Conservation (phyloP, 495 filamentous ascomycete genomes). For the Rostrohypoxylon terebratum region DNA sequence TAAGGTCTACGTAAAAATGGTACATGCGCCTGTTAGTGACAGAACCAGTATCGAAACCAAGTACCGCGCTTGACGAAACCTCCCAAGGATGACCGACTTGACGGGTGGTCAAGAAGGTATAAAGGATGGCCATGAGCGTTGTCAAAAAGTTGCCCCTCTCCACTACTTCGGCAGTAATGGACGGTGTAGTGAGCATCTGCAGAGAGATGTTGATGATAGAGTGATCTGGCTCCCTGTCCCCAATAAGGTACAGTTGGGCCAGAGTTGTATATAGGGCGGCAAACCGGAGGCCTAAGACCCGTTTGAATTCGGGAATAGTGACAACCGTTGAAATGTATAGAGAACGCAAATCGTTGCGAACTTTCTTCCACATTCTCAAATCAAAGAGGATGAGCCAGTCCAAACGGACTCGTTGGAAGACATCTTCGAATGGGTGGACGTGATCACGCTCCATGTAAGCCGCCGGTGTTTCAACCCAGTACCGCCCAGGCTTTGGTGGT, state of each 20-base stretch:
- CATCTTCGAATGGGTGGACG: conserved; percentile 80
- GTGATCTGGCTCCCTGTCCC: conserved; percentile 95
- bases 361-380: conserved; percentile 94
- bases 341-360: conserved; percentile 87
- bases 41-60: conserved; percentile 92
- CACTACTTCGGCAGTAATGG: conserved; percentile 94
- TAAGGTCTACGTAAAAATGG: conserved; percentile 94
- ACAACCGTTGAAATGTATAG: conserved; percentile 97
- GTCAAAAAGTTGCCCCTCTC: conserved; percentile 96
- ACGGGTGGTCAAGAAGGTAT: conserved; percentile 94
- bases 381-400: conserved; percentile 99
- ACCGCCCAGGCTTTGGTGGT: conserved; percentile 68
- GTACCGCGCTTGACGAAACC: conserved; percentile 81
- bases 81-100: conserved; percentile 94
- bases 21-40: conserved; percentile 95
- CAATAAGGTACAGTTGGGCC: conserved; percentile 94
- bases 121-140: conserved; percentile 93
- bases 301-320: conserved; percentile 93
- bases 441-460: conserved; percentile 68
- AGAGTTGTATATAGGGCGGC: conserved; percentile 93
- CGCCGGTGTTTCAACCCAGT: conserved; percentile 87
- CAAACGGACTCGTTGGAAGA: conserved; percentile 86
- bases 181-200: conserved; percentile 96
- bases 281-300: conserved; percentile 91
- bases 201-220: conserved; percentile 97